phyloP scores from a whole-genome alignment of 139 green algal genomes.

The Nannochloris sp. region DNA sequence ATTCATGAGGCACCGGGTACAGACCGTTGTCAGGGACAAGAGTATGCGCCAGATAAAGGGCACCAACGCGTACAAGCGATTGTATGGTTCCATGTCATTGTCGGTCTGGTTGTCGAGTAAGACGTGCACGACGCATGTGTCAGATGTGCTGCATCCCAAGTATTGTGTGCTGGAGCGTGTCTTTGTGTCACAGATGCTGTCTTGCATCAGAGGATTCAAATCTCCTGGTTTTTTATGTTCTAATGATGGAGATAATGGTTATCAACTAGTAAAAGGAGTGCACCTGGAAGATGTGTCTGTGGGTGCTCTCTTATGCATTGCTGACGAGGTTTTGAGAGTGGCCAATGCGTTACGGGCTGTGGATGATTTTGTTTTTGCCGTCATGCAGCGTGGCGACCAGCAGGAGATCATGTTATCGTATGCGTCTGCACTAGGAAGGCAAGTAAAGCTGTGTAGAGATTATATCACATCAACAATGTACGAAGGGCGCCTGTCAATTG shows the following conservation, averaged over 20 bases:
- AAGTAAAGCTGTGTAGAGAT: too few species aligned
- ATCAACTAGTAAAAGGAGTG: too few species aligned
- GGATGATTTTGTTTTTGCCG: too few species aligned
- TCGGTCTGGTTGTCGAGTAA: background rate
- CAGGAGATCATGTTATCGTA: too few species aligned
- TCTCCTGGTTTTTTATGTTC: background rate
- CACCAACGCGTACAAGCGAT: background rate
- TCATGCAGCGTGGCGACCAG: too few species aligned
- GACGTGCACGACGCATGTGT: background rate
- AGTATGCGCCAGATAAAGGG: background rate
- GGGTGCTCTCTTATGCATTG: too few species aligned
- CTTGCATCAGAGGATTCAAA: background rate
- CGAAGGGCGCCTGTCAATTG: too few species aligned
- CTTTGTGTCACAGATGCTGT: background rate
- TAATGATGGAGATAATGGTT: background rate
- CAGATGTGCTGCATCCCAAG: constrained; percentile 1
- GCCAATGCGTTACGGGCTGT: too few species aligned
- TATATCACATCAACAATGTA: too few species aligned
- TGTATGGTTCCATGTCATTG: background rate
- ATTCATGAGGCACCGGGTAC: background rate
- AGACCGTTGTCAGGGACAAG: background rate
- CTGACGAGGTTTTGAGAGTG: too few species aligned
- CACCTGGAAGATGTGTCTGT: too few species aligned
- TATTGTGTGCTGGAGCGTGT: background rate
- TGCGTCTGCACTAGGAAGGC: too few species aligned